Percentiles rank a stretch among this genome's conserved stretches.
These are phyloP conservation scores for Dryadomyces sulphureus DNA, from an alignment of 2,329 filamentous ascomycete genomes.

Conservation along the genomic window DNA sequence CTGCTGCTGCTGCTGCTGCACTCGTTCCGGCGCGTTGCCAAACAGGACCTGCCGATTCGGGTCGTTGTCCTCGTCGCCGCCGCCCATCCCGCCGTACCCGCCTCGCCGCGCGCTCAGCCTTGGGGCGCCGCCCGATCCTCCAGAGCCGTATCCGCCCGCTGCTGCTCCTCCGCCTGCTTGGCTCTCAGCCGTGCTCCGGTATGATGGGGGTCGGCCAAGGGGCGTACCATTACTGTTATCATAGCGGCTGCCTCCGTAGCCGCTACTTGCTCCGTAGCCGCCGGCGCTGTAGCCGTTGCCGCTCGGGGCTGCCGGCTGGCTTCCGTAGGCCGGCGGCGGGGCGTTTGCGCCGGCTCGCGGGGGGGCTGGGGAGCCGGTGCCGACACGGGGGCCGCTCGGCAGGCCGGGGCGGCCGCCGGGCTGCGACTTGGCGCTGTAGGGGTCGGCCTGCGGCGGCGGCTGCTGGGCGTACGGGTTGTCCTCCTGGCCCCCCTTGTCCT, in stretches of 20 bases:
- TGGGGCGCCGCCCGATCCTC: conserved; percentile 14
- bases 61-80: conserved; percentile 28
- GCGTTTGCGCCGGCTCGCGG: conserved; percentile 15
- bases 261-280: conserved; percentile 39
- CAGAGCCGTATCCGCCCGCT: conserved; percentile 7
- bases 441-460: conserved; percentile 26
- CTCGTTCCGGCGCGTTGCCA: conserved; percentile 33
- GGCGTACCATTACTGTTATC: conserved; percentile 17
- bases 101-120: conserved; percentile 25
- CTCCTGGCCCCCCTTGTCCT: conserved; percentile 20
- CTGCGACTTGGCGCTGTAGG: conserved; percentile 32
- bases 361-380: too few relatives aligned
- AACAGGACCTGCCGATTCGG: conserved; percentile 50
- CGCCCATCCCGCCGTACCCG: conserved; percentile 47
- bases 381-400: conserved; percentile 22
- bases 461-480: conserved; percentile 46
- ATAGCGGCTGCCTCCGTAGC: conserved; percentile 40
- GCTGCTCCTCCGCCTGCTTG: too few relatives aligned
- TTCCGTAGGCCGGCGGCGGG: conserved; percentile 2
- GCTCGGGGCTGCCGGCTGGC: conserved; percentile 8
- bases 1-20: conserved; percentile 7
- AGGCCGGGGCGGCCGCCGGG: conserved; percentile 17
- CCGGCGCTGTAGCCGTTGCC: conserved; percentile 11
- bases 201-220: conserved; percentile 9
- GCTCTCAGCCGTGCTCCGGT: conserved; percentile 9